A percentile compares a stretch with the other conserved stretches of the same genome.
Conservation (phyloP, 495 filamentous ascomycete genomes). For the Aspergillus baeticus region DNA sequence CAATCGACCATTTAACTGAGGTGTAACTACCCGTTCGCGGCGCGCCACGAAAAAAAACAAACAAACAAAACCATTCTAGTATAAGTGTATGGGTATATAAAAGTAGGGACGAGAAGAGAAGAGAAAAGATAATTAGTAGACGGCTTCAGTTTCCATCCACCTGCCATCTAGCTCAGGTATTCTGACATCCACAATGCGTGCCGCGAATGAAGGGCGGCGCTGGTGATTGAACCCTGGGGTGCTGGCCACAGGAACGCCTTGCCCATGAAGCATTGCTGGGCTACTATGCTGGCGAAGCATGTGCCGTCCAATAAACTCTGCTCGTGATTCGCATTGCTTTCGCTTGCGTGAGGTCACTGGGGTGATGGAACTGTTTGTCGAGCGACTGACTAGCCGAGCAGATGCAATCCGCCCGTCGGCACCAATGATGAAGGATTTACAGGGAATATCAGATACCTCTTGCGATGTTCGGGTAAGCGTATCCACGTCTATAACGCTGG, state of each 20-base stretch:
- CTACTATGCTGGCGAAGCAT: slow-evolving; percentile 2
- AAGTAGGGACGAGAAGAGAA: slow-evolving; percentile 4
- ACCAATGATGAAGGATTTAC: slow-evolving; percentile 25
- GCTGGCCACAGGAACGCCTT: background rate
- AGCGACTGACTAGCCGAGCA: slow-evolving; percentile 16
- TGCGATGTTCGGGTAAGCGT: slow-evolving; percentile 24
- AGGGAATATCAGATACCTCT: slow-evolving; percentile 17
- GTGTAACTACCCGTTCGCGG: no score
- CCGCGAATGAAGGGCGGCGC: slow-evolving; percentile 35
- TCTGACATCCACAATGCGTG: slow-evolving; percentile 42
- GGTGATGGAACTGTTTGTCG: slow-evolving; percentile 2
- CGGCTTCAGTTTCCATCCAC: slow-evolving; percentile 18
- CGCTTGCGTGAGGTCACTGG: slow-evolving; percentile 28
- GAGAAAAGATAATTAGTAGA: slow-evolving; percentile 18
- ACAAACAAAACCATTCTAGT: no score
- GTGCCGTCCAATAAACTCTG: slow-evolving; percentile 29
- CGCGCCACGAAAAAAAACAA: no score
- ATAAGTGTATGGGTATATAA: background rate
- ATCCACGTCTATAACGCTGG: slow-evolving; percentile 37
- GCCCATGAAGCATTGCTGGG: background rate
- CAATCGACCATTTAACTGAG: no score
- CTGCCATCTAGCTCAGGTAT: slow-evolving; percentile 35
- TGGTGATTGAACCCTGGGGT: slow-evolving; percentile 1
- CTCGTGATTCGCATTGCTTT: slow-evolving; percentile 21
- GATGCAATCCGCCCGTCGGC: slow-evolving; percentile 31